Percentiles rank a stretch among this genome's conserved stretches.
Conservation (phyloP, 495 filamentous ascomycete genomes). For the Podospora pseudopauciseta region DNA sequence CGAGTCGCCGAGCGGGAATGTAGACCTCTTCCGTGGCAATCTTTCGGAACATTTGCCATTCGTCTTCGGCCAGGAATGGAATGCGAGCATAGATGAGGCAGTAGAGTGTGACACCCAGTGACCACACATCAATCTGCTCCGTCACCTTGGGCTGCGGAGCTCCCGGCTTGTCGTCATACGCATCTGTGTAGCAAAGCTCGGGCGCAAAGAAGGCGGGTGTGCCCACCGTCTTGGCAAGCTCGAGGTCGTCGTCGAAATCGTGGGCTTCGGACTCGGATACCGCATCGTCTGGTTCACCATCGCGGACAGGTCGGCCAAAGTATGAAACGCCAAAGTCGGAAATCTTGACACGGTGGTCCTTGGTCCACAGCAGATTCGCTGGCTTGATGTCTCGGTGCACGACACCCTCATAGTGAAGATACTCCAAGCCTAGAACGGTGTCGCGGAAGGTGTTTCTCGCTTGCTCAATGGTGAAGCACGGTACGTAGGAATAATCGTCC, state of each 20-base stretch:
- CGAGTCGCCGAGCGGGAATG: constrained; percentile 75
- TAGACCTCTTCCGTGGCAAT: constrained; percentile 89
- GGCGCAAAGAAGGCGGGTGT: constrained; percentile 98
- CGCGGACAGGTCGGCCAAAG: constrained; percentile 75
- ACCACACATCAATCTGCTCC: constrained; percentile 91
- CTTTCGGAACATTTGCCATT: constrained; percentile 82
- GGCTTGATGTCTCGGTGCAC: constrained; percentile 99
- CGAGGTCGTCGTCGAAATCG: constrained; percentile 84
- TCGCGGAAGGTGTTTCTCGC: constrained; percentile 88
- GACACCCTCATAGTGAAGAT: constrained; percentile 93
- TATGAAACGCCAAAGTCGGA: constrained; percentile 99
- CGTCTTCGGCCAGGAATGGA: constrained; percentile 86
- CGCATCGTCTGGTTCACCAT: constrained; percentile 72
- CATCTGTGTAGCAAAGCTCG: constrained; percentile 86
- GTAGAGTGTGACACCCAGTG: constrained; percentile 91
- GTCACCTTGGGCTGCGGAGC: constrained; percentile 48
- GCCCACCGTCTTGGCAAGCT: constrained; percentile 94
- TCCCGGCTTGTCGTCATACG: constrained; percentile 32
- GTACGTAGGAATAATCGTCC: constrained; percentile 87
- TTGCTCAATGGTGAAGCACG: constrained; percentile 80
- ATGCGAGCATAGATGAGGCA: constrained; percentile 90
- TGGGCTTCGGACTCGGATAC: constrained; percentile 77
- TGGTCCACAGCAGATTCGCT: constrained; percentile 89
- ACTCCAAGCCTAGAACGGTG: constrained; percentile 89
- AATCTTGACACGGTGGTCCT: constrained; percentile 86